Base-by-base conservation (phyloP, 768 basidiomycete genomes). In the Boletus reticulatus region DNA sequence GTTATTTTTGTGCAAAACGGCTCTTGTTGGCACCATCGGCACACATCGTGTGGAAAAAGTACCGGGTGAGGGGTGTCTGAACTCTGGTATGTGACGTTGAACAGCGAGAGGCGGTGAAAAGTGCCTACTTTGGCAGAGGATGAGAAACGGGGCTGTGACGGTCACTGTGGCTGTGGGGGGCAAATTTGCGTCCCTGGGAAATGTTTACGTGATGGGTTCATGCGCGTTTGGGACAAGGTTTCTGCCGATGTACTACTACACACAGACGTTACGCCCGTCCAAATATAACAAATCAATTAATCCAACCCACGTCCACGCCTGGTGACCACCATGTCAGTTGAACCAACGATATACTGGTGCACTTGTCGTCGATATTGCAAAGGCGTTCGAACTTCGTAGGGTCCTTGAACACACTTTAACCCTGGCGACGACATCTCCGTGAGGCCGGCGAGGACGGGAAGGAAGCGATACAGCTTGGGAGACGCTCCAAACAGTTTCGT, bases 121-220 rank as follows among this genome's bases (percentile, higher is more conserved):
- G 82, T 75, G 19, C 88, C 89, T 38, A 89, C 82, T 80, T 91
- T 92, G 53, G 92, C 80, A 68, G 93, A 93, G 14, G 89, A 93
- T 84, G 52, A 93, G 82, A 71, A 93, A 93, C 7, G 91, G 91
- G 0, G 86, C 79, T 6, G 85, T 89, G n/a, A n/a, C n/a, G n/a
- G n/a, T n/a, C n/a, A n/a, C n/a, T n/a, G n/a, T n/a, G n/a, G n/a
- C n/a, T n/a, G n/a, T n/a, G n/a, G n/a, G n/a, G n/a, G n/a, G n/a
- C n/a, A n/a, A n/a, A n/a, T n/a, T n/a, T n/a, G n/a, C n/a, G n/a
- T n/a, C n/a, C n/a, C n/a, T n/a, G n/a, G n/a, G n/a, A n/a, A n/a
- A n/a, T n/a, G n/a, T n/a, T n/a, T n/a, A n/a, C n/a, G n/a, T n/a
- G n/a, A n/a, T n/a, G n/a, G n/a, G n/a, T n/a, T n/a, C n/a, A n/a